Evolutionary conservation across 768 basidiomycete genomes (phyloP), one percentile per base, ranked within the genome.

Genomic region (Podaxis rugospora): DNA sequence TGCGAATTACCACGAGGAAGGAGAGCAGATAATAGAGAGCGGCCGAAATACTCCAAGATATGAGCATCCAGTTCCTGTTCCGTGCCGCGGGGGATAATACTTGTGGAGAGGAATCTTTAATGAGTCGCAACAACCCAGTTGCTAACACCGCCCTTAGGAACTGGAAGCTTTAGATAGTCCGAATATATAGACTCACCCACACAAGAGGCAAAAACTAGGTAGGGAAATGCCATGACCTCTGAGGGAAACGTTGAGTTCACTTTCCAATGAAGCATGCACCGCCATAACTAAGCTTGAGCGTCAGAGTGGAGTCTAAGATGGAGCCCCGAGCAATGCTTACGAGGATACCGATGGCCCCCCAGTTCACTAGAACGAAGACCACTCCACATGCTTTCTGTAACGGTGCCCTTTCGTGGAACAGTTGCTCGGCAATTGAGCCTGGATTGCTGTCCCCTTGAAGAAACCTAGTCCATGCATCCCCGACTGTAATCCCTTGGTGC

Each of bases 231-330:
- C 53, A 61, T 55, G 36, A 61, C 18, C 44, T 61, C 23, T 16
- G 32, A 61, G 7, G 59, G 59, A 32, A 60, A 61, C 9, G 37
- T 16, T 5, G 59, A 61, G 10, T 39, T 44, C 9, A 55, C 23
- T 32, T 61, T 61, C 52, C 52, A 61, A 27, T 61, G 42, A 21
- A 61, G 10, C n/a, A 47, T 11, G n/a, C 59, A 61, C 13, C 59
- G 52, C 59, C 59, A 61, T 36, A 61, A 28, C 59, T 61, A 27
- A 25, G 32, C 7, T 18, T 21, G 27, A 7, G 4, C 6, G 27
- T 35, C 46, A 47, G 35, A 10, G 13, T 39, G 5, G 36, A 25
- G 10, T n/a, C 21, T 4, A 11, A 7, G 14, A 39, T 18, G 37
- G 10, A 25, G 21, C 9, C 0, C 49, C 16, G 4, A n/a, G 23